Evolutionary conservation across 257 asterid genomes (phyloP), one percentile per base, ranked within the genome.

Genomic region (Solanum pinnatisectum): DNA sequence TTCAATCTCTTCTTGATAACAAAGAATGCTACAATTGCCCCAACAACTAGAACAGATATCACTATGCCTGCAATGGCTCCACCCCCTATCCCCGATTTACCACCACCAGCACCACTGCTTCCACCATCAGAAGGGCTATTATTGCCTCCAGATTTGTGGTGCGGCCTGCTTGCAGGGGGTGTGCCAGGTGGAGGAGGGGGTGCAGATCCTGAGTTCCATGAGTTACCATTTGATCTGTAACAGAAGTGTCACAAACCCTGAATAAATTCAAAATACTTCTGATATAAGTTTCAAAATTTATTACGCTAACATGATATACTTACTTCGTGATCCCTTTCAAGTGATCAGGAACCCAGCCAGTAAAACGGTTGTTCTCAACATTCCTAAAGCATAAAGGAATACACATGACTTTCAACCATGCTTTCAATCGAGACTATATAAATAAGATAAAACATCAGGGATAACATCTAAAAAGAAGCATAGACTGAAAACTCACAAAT

Each of bases 101-200:
- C 82, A 33, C 91, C 91, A 46, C 91, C 93, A 52, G 88, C 82
- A 71, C 91, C 92, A 44, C 87, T 88, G 52, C 88, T 91, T 49
- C 92, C 94, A 6, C 88, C 87, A 63, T 67, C 89, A 25, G 97
- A 79, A 9, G 96, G 90, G 86, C 92, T 81, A 86, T 89, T 87
- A 81, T 84, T 77, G 82, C 94, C 92, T 39, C 96, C 96, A 32
- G 96, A 84, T 46, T 88, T 90, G 72, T 90, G 95, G 83, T 90
- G 90, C 37, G 97, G 96, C 73, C 90, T 92, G 90, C 86, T 86
- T 90, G 94, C 94, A 12, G 99, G 95, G 63, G 98, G 99, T 40
- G 98, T 92, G 90, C 99, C 98, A 40, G 98, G 99, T 33, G 99
- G 99, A 60, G 99, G 98, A 79, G 99, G 98, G 83, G 98, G 98